These are phyloP conservation scores for Phytophthora uliginosa DNA, from an alignment of 352 stramenopile species.

Conservation along the genomic window DNA sequence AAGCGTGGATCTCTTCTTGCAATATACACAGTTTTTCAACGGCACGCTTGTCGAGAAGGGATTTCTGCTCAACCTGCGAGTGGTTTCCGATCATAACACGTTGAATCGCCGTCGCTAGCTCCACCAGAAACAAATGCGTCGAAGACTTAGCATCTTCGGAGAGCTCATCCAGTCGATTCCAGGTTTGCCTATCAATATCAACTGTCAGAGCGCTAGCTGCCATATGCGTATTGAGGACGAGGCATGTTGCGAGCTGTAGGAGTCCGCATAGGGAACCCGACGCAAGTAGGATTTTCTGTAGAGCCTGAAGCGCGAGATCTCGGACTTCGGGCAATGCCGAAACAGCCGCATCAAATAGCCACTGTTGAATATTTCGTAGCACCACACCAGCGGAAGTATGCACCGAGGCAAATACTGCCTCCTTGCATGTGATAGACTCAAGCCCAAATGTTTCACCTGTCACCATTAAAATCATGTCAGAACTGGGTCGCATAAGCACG, in stretches of 20 bases:
- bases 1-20: slow-evolving; percentile 35
- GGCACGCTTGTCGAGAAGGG: slow-evolving; percentile 57
- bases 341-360: slow-evolving; percentile 70
- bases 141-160: slow-evolving; percentile 47
- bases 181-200: slow-evolving; percentile 51
- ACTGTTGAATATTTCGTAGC: slow-evolving; percentile 72
- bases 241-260: slow-evolving; percentile 67
- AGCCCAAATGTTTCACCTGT: slow-evolving; percentile 62
- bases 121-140: slow-evolving; percentile 55
- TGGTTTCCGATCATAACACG: slow-evolving; percentile 61
- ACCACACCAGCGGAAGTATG: slow-evolving; percentile 65
- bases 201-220: slow-evolving; percentile 3
- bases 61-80: slow-evolving; percentile 41
- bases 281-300: slow-evolving; percentile 73
- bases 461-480: slow-evolving; percentile 7
- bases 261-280: slow-evolving; percentile 87
- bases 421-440: slow-evolving; percentile 60
- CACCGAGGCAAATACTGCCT: slow-evolving; percentile 49
- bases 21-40: slow-evolving; percentile 64
- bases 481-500: background rate
- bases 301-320: slow-evolving; percentile 66
- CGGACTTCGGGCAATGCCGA: slow-evolving; percentile 59
- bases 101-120: slow-evolving; percentile 60
- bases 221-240: slow-evolving; percentile 64
- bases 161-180: slow-evolving; percentile 71